Base-by-base conservation (phyloP, 179 eudicot genomes). In the Pouteria campechiana region DNA sequence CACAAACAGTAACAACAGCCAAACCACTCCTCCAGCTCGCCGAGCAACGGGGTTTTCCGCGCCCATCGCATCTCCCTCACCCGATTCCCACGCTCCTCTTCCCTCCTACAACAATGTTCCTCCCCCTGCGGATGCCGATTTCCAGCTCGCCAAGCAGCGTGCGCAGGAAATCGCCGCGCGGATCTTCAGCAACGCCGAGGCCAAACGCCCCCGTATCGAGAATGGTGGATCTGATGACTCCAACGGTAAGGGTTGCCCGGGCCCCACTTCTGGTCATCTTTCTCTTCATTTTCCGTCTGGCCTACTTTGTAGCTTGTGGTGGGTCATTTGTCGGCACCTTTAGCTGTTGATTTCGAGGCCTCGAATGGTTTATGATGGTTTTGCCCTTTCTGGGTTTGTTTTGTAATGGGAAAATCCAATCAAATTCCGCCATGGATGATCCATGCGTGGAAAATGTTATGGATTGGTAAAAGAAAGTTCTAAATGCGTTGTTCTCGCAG, bases 111-210 rank as follows among this genome's bases (percentile, higher is more conserved):
- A 69, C 43, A 56, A 19, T 69, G 79, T 59, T 16, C 30, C 72
- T 16, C 44, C 45, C 2, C 77, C 78, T 1, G 71, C 75, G 1
- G 13, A 55, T 48, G 57, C 61, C 20, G 81, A 63, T 12, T 59
- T 85, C 64, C 61, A 82, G 59, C 41, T 61, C 32, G 75, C 84
- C 2, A 81, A 81, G 60, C 79, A 68, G 55, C 58, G 48, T 52
- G 68, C 79, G n/a, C 93, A 81, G 45, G 82, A 75, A 52, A 70
- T 85, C 31, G 95, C 95, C 4, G 68, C 76, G 41, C 72, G 83
- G 11, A 50, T 80, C 22, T 37, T 61, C 56, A 54, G 52, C 38
- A 58, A 55, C 35, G 76, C 63, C 0, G 79, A 71, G 7, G 68
- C 79, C 7, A 85, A 85, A 55, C 78, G 88, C 5, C 64, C 88